A percentile compares a stretch with the other conserved stretches of the same genome.
These are phyloP conservation scores for Elsinoe batatas DNA, from an alignment of 2,329 filamentous ascomycete genomes.

Conservation along the genomic window DNA sequence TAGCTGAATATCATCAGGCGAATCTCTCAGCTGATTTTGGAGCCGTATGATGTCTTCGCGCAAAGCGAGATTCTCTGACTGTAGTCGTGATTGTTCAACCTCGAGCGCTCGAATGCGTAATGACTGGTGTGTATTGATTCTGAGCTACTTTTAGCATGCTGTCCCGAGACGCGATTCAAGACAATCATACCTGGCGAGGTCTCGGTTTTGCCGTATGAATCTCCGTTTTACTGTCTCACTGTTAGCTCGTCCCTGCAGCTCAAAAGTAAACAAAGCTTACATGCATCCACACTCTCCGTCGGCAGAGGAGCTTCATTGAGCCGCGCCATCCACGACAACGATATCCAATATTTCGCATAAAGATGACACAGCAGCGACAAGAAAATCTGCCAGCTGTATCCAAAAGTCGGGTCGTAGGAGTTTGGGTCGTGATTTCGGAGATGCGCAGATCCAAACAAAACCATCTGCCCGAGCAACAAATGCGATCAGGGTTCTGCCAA, in stretches of 20 bases:
- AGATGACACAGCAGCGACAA: slow-evolving; percentile 5
- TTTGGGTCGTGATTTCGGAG: not conserved
- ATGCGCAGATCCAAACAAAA: slow-evolving; percentile 11
- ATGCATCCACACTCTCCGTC: slow-evolving; percentile 58
- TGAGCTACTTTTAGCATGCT: slow-evolving; percentile 21
- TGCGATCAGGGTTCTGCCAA: not conserved
- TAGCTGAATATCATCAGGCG: slow-evolving; percentile 49
- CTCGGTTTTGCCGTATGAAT: slow-evolving; percentile 73
- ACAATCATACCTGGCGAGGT: slow-evolving; percentile 52
- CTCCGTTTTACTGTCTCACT: slow-evolving; percentile 70
- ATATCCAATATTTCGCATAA: slow-evolving; percentile 13
- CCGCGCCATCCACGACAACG: slow-evolving; percentile 53
- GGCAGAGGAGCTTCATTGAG: slow-evolving; percentile 57
- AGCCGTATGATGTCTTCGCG: slow-evolving; percentile 60
- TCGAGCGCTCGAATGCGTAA: slow-evolving; percentile 68
- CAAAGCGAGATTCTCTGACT: slow-evolving; percentile 70
- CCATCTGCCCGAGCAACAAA: slow-evolving; percentile 10
- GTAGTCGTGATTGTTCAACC: slow-evolving; percentile 61
- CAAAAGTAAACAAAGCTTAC: slow-evolving; percentile 36
- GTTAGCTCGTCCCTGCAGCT: slow-evolving; percentile 9
- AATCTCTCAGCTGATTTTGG: slow-evolving; percentile 53
- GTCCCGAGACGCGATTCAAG: not conserved
- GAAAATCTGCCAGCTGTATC: not conserved
- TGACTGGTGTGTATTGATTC: slow-evolving; percentile 67
- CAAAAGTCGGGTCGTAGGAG: not conserved